A percentile compares a stretch with the other conserved stretches of the same genome.
phyloP scores from a whole-genome alignment of 2,329 filamentous ascomycete genomes.

The Colletotrichum shisoi region DNA sequence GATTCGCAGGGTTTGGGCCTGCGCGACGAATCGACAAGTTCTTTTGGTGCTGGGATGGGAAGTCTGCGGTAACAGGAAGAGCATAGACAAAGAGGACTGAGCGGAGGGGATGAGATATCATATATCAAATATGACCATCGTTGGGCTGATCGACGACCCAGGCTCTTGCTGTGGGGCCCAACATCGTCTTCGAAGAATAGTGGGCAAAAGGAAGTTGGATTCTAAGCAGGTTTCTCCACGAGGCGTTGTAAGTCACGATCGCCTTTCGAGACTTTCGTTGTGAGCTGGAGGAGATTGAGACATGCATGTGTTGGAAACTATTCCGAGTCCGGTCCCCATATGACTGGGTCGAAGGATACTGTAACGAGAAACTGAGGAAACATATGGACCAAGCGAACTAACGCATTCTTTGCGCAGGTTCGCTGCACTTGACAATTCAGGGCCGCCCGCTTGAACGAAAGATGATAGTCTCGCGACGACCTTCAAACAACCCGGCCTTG shows the following conservation, averaged over 20 bases:
- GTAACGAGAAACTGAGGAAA: constrained; percentile 22
- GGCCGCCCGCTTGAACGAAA: not conserved
- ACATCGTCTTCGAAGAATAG: constrained; percentile 29
- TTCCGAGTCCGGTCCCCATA: constrained; percentile 16
- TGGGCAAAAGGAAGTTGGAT: constrained; percentile 15
- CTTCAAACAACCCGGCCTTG: constrained; percentile 4
- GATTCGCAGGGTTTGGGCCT: constrained; percentile 32
- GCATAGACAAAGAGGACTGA: constrained; percentile 33
- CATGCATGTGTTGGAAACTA: constrained; percentile 32
- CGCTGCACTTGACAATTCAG: constrained; percentile 4
- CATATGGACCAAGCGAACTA: constrained; percentile 22
- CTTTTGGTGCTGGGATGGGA: constrained; percentile 10
- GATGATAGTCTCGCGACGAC: constrained; percentile 1
- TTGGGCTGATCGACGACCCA: constrained; percentile 25
- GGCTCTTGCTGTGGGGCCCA: constrained; percentile 27
- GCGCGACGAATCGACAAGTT: constrained; percentile 21
- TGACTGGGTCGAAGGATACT: constrained; percentile 33
- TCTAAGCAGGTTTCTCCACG: constrained; percentile 27
- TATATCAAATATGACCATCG: constrained; percentile 37
- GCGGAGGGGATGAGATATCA: constrained; percentile 33
- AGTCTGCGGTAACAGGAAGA: constrained; percentile 17
- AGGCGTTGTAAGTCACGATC: constrained; percentile 28
- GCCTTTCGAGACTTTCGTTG: constrained; percentile 19
- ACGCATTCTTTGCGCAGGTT: not conserved
- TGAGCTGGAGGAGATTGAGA: constrained; percentile 27